These are phyloP conservation scores for Penicillium sclerotigenum DNA, from an alignment of 2,329 filamentous ascomycete genomes.

Conservation along the genomic window DNA sequence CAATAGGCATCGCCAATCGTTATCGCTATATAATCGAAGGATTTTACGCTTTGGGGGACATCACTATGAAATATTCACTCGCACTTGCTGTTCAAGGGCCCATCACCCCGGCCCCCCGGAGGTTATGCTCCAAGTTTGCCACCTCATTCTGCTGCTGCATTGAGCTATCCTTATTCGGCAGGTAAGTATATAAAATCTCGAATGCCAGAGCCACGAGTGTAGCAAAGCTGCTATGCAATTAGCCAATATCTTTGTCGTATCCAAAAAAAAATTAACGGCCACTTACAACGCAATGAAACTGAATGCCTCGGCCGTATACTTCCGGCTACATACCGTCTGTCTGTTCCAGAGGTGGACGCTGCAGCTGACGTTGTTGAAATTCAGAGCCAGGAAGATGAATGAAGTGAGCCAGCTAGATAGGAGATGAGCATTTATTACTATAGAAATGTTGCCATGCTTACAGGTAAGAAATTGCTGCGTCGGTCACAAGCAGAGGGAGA, in stretches of 20 bases:
- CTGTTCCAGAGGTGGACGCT: constrained; percentile 16
- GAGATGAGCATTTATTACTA: neutral
- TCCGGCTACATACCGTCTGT: constrained; percentile 16
- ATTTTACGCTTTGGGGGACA: neutral
- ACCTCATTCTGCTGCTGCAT: neutral
- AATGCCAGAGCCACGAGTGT: neutral
- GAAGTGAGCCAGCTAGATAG: constrained; percentile 20
- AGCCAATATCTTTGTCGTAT: neutral
- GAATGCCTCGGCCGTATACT: constrained; percentile 21
- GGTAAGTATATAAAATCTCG: neutral
- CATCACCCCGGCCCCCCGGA: neutral
- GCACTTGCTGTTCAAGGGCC: neutral
- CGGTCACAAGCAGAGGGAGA: constrained; percentile 9
- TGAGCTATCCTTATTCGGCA: neutral
- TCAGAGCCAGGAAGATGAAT: constrained; percentile 18
- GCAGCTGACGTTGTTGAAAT: constrained; percentile 18
- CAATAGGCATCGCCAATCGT: neutral
- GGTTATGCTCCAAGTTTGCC: neutral
- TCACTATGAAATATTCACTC: neutral
- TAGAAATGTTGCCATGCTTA: neutral
- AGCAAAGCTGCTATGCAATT: neutral
- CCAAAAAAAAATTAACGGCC: too few relatives aligned
- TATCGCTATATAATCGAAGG: neutral
- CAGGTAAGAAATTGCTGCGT: constrained; percentile 16
- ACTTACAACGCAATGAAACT: constrained; percentile 22